Evolutionary conservation across 768 basidiomycete species (phyloP), one percentile per base, ranked within the genome.

Genomic region (Collybia sp.): DNA sequence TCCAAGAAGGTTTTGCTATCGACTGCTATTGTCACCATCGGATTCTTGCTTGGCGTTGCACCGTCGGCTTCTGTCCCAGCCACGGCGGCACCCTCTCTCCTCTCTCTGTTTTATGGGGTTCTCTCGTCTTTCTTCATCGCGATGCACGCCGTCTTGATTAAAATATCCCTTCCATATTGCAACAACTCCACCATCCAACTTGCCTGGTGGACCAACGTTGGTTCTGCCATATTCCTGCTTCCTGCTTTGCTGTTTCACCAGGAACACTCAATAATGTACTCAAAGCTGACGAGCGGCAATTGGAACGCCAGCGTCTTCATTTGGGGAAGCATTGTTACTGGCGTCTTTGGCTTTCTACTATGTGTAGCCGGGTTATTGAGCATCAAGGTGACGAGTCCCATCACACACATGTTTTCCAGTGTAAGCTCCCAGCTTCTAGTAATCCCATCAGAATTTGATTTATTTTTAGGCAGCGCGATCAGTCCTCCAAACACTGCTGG

Each of bases 401-500:
- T 92, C 44, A 89, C 87, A 1, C 89, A 90, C 60, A 91, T 89
- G 86, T 86, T 91, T 65, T 83, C 82, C 12, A 84, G 76, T 52
- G 85, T 87, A 55, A 59, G 82, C 72, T 10, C 42, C 8, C 8
- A 3, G 4, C 25, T 32, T 12, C 42, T 42, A 32, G 13, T 39
- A 37, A 25, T 12, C 32, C 48, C 38, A 47, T 50, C 47, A 35
- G 44, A 42, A 46, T n/a, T 31, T 45, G 30, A 54, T 46, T 51
- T 36, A 45, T 35, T 44, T 38, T 41, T 51, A 86, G 88, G 85
- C 89, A 20, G 85, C 85, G 6, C 75, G 86, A 46, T 88, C 88
- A 6, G 91, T 92, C 15, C 68, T 94, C 17, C 91, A 94, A 61
- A 91, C 88, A 12, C 66, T 89, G 32, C 66, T 92, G 17, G 88